Evolutionary conservation across 2,329 filamentous ascomycete species (phyloP), one percentile per base, ranked within the genome.

Genomic region (Xylaria sp.): DNA sequence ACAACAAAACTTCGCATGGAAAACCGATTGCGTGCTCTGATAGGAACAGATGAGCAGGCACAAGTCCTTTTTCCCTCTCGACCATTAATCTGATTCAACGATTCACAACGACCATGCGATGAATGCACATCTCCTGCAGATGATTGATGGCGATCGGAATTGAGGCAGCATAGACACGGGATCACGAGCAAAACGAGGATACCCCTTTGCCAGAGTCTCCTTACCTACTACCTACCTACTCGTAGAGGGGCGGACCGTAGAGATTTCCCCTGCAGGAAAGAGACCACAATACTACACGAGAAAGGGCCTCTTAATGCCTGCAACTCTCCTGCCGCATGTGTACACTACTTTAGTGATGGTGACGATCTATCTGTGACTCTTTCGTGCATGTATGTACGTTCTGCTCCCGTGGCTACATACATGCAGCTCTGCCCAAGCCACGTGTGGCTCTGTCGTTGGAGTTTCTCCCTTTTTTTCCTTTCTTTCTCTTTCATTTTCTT

Each of bases 281-380:
- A 58, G 55, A 54, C 49, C 44, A 46, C 57, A 56, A 57, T 57
- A 55, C 59, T 57, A 55, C 59, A 61, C 55, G 56, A 54, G 48
- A 52, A 51, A 50, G 37, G 42, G 52, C 42, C 23, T 30, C 23
- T 30, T 8, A 44, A 42, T n/a, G 23, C 46, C 49, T 42, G 23
- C 23, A 16, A 16, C 37, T 18, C 46, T 52, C 55, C 30, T 35
- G 58, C 54, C 57, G 48, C 52, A 53, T 58, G 23, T 30, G 23
- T 30, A 30, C 23, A 49, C 34, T 16, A 10, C 34, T 19, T 13
- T 50, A 47, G 39, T 51, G 53, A 60, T 37, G 44, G 51, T 50
- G 19, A 49, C 23, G 23, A 30, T 35, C 37, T 23, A 52, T 47
- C 42, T 44, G 44, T 57, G 19, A 51, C 55, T 35, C 18, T 58